Evolutionary conservation across 2,329 filamentous ascomycete species (phyloP), one percentile per base, ranked within the genome.

Genomic region (Colletotrichum eremochloae): DNA sequence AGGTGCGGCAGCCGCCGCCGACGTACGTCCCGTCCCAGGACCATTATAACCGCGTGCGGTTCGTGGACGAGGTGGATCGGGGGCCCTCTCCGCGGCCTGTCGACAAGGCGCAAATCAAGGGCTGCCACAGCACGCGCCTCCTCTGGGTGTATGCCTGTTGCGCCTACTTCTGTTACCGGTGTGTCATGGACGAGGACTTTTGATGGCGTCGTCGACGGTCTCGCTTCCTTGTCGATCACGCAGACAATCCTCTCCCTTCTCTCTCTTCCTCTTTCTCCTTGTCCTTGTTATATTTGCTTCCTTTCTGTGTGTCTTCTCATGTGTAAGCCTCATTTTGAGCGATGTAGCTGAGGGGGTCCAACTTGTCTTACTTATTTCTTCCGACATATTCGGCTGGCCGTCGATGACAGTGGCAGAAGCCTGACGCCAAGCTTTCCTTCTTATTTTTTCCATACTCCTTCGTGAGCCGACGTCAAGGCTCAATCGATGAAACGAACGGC

Each of bases 141-240:
- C 58, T 72, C n/a, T 72, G 65, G 44, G 52, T 68, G 69, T 72
- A 63, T 68, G 65, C 69, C 11, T 72, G 69, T 20, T 72, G 69
- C 9, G 65, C 60, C 24, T 72, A 68, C 53, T 72, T 72, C 53
- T 72, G 69, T 48, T 72, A 72, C 58, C 69, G 69, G 36, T 72
- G 69, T 33, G 12, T 72, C 29, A 68, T 58, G 69, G 65, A 72
- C 50, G 69, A 72, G 52, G 65, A 72, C n/a, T 72, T 68, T 46
- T 72, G 65, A 72, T 7, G 55, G n/a, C 40, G 5, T 33, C 12
- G 44, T 12, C 31, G 33, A 40, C 36, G 55, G 33, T n/a, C 46
- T 11, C 4, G 5, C 2, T 11, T 33, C 20, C 29, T 15, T 6
- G 24, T 29, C 56, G 11, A 24, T 38, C 36, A 14, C 14, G 9